Evolutionary conservation across 768 basidiomycete genomes (phyloP).

Genomic region (Phaeolepiota aurea): DNA sequence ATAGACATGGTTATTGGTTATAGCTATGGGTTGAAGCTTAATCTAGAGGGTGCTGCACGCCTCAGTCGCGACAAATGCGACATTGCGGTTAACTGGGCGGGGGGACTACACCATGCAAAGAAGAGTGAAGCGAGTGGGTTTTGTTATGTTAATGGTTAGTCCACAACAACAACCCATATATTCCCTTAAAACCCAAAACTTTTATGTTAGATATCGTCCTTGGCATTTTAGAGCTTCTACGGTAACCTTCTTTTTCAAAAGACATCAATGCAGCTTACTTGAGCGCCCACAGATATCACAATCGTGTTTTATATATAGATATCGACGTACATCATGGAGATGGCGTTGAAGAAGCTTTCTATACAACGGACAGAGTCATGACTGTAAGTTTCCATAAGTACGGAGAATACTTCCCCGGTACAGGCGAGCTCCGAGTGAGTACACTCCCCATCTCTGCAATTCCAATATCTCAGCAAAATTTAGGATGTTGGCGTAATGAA

Average conservation of each 20-base stretch:
- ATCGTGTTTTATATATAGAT: constrained; percentile 93
- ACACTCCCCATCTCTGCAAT: too few relatives aligned
- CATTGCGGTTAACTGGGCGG: constrained; percentile 99
- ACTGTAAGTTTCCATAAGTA: constrained; percentile 98
- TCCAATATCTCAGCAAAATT: too few relatives aligned
- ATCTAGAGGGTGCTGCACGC: constrained; percentile 89
- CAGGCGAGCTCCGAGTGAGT: constrained; percentile 87
- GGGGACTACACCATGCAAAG: constrained; percentile 96
- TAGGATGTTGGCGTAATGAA: constrained; percentile 92
- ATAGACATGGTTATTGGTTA: too few relatives aligned
- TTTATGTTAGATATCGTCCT: constrained; percentile 81
- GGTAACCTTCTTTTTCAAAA: constrained; percentile 34
- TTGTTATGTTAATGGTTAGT: constrained; percentile 94
- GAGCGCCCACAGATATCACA: constrained; percentile 64
- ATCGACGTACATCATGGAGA: constrained; percentile 99
- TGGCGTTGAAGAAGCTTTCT: constrained; percentile 98
- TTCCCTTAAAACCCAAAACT: too few relatives aligned
- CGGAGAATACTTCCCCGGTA: constrained; percentile 98
- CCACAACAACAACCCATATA: too few relatives aligned
- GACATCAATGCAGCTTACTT: background rate
- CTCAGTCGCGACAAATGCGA: constrained; percentile 96
- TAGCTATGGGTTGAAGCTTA: too few relatives aligned
- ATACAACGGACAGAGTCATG: constrained; percentile 98
- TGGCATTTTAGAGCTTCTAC: constrained; percentile 87
- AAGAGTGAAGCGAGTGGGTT: constrained; percentile 99